Evolutionary conservation across 176 grass and related monocot species (phyloP), one percentile per base, ranked within the genome.

Genomic region (Ampelocalamus luodianensis): DNA sequence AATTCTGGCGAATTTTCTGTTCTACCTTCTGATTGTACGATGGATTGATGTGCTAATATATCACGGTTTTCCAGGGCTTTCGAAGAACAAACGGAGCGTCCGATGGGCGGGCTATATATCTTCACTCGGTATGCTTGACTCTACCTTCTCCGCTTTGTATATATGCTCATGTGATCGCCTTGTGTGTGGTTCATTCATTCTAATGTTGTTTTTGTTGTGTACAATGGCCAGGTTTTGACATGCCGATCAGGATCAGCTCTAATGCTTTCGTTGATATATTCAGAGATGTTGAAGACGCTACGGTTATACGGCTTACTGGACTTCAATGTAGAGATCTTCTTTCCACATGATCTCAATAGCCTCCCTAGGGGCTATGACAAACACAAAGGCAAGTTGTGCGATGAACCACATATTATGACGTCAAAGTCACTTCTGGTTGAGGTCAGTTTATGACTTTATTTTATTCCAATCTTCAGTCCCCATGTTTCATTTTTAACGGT

Each of bases 201-300:
- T 55, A 82, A 43, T 66, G 23, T 26, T 89, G 20, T 38, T 93
- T 76, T 48, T 17, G 37, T 39, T 80, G 1, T 72, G 56, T 66
- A 18, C 12, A 46, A 48, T 77, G 56, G 55, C 2, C 93, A 94
- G 96, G 88, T 73, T 82, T 82, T 98, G 89, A 95, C 96, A 64
- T 94, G 93, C 59, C 87, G 93, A 58, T 90, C 90, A 51, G 96
- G 96, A 89, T 92, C 96, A 37, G 91, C 83, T 73, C 55, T 82
- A 11, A 92, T 98, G 88, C 87, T 98, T 22, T 90, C 93, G 3
- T 83, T 95, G 75, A 92, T 98, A 91, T 98, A 98, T 80, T 98
- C 93, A 4, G 96, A 98, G 86, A 73, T 95, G 39, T 34, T 98
- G 22, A 98, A 95, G 88, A 93, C 88, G 36, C 78, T 95, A 16